Evolutionary conservation across 2,329 filamentous ascomycete species (phyloP), one percentile per base, ranked within the genome.

Genomic region (Colletotrichum cuscutae): DNA sequence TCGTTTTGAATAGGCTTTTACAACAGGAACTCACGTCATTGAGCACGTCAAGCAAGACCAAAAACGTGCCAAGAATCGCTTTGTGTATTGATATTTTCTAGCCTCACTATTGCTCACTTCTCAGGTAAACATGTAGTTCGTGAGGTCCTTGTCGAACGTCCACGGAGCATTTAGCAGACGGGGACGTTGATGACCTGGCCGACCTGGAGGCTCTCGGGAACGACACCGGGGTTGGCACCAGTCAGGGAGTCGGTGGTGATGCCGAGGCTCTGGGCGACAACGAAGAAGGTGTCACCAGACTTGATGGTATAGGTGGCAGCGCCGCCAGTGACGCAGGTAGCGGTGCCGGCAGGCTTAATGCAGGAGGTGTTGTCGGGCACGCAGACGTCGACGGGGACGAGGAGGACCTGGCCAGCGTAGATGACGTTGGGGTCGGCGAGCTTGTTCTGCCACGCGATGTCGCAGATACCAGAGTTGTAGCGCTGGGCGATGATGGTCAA

Each of bases 241-340:
- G 22, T 61, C 54, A 71, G 54, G 1, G 68, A 57, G 19, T 67
- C 56, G 5, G 24, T 30, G 56, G 68, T 68, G 32, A 71, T 68
- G 5, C 56, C 94, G 77, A 97, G 97, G 19, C 91, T 92, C 81
- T 97, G 92, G 12, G 94, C 94, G 76, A 97, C 95, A 81, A 95
- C 91, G 5, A 92, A 95, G 80, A 97, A 84, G 9, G 89, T 90
- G 87, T 94, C 92, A 59, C 94, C 94, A 0, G 94, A 94, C 85
- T 93, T 93, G 79, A 97, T 93, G 79, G 88, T 92, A 81, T 92
- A 61, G 8, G 46, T 24, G 28, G 37, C 32, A 19, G 52, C 9
- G 35, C 57, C 56, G 22, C 46, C 35, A 6, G 67, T 68, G 35
- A 71, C 63, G 26, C 68, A 71, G 32, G 68, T 71, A 26, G 24